Conservation (phyloP, 139 green algal genomes). For the Limnomonas spitsbergensis region DNA sequence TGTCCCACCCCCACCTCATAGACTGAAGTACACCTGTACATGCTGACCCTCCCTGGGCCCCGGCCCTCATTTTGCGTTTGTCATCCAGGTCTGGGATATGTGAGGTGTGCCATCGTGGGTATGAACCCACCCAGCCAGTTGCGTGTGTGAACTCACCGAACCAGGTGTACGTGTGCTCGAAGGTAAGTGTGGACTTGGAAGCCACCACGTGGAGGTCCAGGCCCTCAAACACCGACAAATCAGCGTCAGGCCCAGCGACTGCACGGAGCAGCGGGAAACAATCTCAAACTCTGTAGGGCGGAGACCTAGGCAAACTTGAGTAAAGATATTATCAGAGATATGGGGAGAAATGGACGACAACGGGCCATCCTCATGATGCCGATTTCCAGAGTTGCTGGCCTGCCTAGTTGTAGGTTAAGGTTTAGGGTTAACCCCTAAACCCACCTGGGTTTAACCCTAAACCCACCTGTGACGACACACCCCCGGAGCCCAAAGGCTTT, state of each 20-base stretch:
- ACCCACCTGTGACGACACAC: background rate
- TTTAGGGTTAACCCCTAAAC: background rate
- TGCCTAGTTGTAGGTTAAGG: background rate
- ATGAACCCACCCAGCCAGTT: too few species aligned
- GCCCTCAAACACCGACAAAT: conserved; percentile 56
- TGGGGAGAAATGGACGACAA: background rate
- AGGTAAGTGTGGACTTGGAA: conserved; percentile 64
- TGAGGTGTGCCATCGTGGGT: too few species aligned
- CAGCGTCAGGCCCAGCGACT: conserved; percentile 60
- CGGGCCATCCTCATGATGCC: background rate
- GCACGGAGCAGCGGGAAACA: conserved; percentile 10
- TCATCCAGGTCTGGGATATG: too few species aligned
- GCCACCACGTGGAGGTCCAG: conserved; percentile 61
- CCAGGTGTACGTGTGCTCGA: conserved; percentile 82
- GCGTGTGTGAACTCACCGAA: conserved; percentile 75
- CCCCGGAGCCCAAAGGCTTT: background rate
- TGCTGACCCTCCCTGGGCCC: too few species aligned
- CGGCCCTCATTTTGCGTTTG: too few species aligned
- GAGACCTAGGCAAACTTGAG: background rate
- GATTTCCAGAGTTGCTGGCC: background rate
- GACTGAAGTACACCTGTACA: too few species aligned
- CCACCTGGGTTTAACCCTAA: background rate
- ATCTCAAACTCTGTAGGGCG: background rate
- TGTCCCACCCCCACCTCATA: too few species aligned
- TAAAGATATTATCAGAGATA: background rate